Conservation (phyloP, 495 filamentous ascomycete genomes). For the Alectoria sarmentosa region DNA sequence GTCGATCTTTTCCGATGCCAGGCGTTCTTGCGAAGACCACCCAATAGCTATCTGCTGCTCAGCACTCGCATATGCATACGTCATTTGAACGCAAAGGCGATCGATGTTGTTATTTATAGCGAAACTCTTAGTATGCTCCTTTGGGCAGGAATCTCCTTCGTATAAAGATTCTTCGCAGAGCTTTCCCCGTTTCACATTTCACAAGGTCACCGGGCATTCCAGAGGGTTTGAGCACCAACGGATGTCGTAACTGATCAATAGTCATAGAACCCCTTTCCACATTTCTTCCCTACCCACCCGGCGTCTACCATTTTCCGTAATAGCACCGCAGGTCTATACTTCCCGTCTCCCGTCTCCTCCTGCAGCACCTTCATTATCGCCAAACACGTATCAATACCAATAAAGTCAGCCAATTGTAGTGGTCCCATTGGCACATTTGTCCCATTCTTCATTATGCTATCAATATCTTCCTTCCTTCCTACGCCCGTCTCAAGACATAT, state of each 20-base stretch:
- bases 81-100: neutral
- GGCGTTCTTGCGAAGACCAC: neutral
- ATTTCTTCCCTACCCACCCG: slow-evolving; percentile 97
- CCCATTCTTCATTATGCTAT: slow-evolving; percentile 98
- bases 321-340: slow-evolving; percentile 83
- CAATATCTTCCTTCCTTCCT: slow-evolving; percentile 80
- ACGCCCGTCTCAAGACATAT: slow-evolving; percentile 95
- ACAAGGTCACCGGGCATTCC: neutral
- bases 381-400: slow-evolving; percentile 92
- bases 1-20: neutral
- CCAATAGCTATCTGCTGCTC: no score
- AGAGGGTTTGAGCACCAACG: neutral
- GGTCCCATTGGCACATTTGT: slow-evolving; percentile 99
- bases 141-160: neutral
- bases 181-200: neutral
- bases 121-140: neutral
- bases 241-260: slow-evolving; percentile 43
- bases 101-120: neutral
- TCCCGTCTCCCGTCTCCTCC: slow-evolving; percentile 85
- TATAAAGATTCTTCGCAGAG: neutral
- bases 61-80: neutral
- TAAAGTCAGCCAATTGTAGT: slow-evolving; percentile 90
- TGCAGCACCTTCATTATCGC: slow-evolving; percentile 96
- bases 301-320: slow-evolving; percentile 95
- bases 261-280: slow-evolving; percentile 92